phyloP scores from a whole-genome alignment of 2,329 filamentous ascomycete species.

The Curvularia spicifera region DNA sequence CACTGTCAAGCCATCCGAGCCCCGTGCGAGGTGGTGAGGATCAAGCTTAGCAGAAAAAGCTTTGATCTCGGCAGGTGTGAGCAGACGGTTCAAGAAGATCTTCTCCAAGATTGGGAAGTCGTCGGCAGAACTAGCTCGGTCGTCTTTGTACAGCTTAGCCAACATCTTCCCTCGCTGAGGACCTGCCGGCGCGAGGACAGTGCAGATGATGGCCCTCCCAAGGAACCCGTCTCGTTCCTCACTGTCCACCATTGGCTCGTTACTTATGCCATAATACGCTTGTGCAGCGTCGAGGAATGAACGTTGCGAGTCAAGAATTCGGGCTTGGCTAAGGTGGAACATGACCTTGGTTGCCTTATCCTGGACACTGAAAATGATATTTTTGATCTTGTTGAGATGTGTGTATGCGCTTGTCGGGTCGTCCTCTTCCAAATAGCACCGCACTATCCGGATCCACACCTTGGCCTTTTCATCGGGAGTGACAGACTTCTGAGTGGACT shows the following conservation, averaged over 20 bases:
- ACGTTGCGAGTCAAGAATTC: constrained; percentile 89
- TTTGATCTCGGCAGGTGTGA: constrained; percentile 81
- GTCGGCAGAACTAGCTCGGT: constrained; percentile 74
- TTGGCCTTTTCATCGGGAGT: constrained; percentile 80
- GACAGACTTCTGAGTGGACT: constrained; percentile 84
- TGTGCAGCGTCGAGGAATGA: constrained; percentile 87
- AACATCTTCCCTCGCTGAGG: constrained; percentile 81
- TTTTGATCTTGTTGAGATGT: constrained; percentile 94
- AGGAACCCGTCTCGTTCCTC: constrained; percentile 85
- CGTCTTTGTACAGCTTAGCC: constrained; percentile 90
- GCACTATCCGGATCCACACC: constrained; percentile 92
- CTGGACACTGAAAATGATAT: constrained; percentile 79
- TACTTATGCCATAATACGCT: constrained; percentile 86
- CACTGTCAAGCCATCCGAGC: constrained; percentile 89
- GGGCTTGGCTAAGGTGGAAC: constrained; percentile 89
- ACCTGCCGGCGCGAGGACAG: constrained; percentile 88
- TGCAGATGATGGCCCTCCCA: constrained; percentile 86
- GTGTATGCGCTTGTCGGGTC: constrained; percentile 84
- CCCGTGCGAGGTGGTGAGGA: constrained; percentile 89
- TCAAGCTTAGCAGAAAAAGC: constrained; percentile 81
- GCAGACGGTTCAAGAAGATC: constrained; percentile 90
- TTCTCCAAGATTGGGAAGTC: constrained; percentile 94
- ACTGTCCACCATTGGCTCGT: constrained; percentile 79
- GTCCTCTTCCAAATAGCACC: constrained; percentile 92
- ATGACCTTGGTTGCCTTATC: constrained; percentile 78